Percentiles rank a stretch among this genome's conserved stretches.
Evolutionary conservation across 768 basidiomycete genomes (phyloP).

Genomic region (Russula brevipes): DNA sequence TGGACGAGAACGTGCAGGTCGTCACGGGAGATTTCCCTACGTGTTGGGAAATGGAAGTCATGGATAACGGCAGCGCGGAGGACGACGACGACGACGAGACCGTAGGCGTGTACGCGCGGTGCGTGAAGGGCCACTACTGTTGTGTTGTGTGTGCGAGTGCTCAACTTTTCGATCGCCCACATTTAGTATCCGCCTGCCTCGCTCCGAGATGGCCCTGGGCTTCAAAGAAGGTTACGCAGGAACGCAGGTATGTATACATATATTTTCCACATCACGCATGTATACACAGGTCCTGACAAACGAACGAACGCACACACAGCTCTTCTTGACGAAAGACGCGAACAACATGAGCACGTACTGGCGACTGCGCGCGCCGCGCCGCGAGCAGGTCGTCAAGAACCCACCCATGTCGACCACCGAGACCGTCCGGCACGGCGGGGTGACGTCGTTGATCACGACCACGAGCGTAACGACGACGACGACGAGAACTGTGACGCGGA

Average conservation of each 20-base stretch:
- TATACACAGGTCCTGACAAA: neutral
- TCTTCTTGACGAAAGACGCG: slow-evolving; percentile 21
- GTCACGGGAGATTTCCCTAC: slow-evolving; percentile 22
- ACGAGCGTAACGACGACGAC: slow-evolving; percentile 24
- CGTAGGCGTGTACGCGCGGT: slow-evolving; percentile 21
- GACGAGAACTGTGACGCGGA: slow-evolving; percentile 21
- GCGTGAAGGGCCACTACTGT: neutral
- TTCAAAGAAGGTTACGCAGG: slow-evolving; percentile 18
- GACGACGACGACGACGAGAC: slow-evolving; percentile 18
- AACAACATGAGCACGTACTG: slow-evolving; percentile 21
- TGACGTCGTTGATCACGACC: slow-evolving; percentile 23
- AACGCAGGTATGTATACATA: slow-evolving; percentile 15
- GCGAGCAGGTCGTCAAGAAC: slow-evolving; percentile 24
- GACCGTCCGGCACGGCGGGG: slow-evolving; percentile 12
- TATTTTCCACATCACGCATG: neutral
- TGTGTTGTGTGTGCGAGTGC: neutral
- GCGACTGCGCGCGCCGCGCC: slow-evolving; percentile 20
- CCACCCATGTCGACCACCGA: slow-evolving; percentile 18
- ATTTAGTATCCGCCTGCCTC: slow-evolving; percentile 23
- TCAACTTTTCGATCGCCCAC: neutral
- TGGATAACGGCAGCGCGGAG: slow-evolving; percentile 15
- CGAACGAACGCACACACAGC: neutral
- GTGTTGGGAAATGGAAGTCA: slow-evolving; percentile 25
- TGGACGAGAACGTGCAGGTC: neutral
- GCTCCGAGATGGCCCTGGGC: slow-evolving; percentile 18